These are phyloP conservation scores for Trichoderma erinaceum DNA, from an alignment of 495 filamentous ascomycete genomes.

Conservation along the genomic window DNA sequence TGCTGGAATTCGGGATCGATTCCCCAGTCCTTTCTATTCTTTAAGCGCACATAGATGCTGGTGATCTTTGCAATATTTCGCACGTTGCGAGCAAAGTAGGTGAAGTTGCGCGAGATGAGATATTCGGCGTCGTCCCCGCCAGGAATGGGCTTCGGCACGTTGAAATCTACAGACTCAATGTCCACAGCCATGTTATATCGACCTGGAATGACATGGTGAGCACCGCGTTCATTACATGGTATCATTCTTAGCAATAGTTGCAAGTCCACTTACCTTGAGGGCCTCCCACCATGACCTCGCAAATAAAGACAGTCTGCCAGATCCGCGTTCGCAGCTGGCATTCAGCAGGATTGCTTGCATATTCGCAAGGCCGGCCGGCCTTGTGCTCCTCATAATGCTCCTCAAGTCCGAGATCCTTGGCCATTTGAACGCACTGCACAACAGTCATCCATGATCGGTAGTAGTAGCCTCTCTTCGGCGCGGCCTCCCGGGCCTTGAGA, in stretches of 20 bases:
- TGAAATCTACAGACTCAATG: conserved; percentile 70
- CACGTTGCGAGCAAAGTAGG: conserved; percentile 70
- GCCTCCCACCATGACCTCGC: conserved; percentile 89
- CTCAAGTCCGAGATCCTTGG: conserved; percentile 84
- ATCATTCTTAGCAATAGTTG: conserved; percentile 13
- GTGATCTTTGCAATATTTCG: conserved; percentile 73
- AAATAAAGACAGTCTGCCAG: conserved; percentile 84
- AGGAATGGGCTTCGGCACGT: conserved; percentile 52
- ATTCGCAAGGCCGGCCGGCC: conserved; percentile 61
- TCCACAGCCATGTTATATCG: conserved; percentile 74
- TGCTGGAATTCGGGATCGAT: conserved; percentile 77
- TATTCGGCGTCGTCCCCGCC: conserved; percentile 73
- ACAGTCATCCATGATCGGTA: conserved; percentile 98
- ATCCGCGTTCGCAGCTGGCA: conserved; percentile 79
- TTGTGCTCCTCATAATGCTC: conserved; percentile 77
- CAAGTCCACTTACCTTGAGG: conserved; percentile 66
- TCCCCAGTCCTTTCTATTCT: conserved; percentile 83
- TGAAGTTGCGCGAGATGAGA: conserved; percentile 72
- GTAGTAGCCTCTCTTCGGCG: conserved; percentile 91
- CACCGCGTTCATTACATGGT: background rate
- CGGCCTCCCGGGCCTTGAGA: conserved; percentile 84
- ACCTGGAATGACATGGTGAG: conserved; percentile 43
- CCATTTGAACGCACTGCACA: conserved; percentile 86
- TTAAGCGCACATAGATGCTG: conserved; percentile 67
- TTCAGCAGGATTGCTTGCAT: conserved; percentile 51